A percentile compares a stretch with the other conserved stretches of the same genome.
Evolutionary conservation across 148 eudicot species (phyloP).

Genomic region (Fallopia convolvulus): DNA sequence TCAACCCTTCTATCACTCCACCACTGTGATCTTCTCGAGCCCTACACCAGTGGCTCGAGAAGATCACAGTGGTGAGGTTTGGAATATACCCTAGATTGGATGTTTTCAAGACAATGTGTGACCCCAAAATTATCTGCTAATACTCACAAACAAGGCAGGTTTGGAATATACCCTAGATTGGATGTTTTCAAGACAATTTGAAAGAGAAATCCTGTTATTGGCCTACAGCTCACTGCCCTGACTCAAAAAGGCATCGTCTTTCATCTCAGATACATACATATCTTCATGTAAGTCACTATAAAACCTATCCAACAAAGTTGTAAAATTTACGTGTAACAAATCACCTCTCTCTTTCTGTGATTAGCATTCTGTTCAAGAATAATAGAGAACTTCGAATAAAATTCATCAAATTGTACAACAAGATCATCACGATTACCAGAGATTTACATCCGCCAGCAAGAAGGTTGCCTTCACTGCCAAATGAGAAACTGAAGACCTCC

Average conservation of each 20-base stretch:
- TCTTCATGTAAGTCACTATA: not conserved
- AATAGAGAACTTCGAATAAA: not conserved
- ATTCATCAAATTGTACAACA: not conserved
- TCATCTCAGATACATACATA: not conserved
- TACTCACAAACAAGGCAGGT: not conserved
- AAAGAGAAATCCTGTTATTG: not conserved
- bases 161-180: not conserved
- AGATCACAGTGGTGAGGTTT: too few species aligned
- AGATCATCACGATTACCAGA: slow-evolving; percentile 39
- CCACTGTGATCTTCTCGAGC: too few species aligned
- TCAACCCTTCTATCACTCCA: too few species aligned
- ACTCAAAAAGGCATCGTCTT: not conserved
- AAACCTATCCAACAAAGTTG: not conserved
- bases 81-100: too few species aligned
- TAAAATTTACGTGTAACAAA: not conserved
- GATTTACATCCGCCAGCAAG: slow-evolving; percentile 90
- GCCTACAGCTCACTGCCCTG: not conserved
- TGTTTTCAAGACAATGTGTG: not conserved
- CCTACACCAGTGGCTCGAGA: too few species aligned
- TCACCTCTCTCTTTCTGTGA: not conserved
- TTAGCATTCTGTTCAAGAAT: not conserved
- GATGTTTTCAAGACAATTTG: not conserved
- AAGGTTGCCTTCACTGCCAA: slow-evolving; percentile 56
- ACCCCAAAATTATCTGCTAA: not conserved
- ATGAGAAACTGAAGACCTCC: slow-evolving; percentile 80